Conservation (phyloP, 345 rosid genomes). For the Linum usitatissimum region DNA sequence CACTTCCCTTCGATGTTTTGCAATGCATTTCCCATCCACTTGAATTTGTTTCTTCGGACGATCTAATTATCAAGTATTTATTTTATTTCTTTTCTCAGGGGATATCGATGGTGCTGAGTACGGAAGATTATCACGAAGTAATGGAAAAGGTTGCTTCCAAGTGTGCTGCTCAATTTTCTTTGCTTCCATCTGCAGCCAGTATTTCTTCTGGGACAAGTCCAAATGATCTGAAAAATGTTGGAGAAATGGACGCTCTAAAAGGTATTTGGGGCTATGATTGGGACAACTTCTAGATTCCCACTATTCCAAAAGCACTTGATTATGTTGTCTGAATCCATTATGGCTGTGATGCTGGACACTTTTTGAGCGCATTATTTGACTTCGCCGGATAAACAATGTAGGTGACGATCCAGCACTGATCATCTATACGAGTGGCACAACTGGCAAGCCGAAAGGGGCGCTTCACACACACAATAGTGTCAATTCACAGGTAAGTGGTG, state of each 20-base stretch:
- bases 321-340: neutral
- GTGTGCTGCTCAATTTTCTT: slow-evolving; percentile 50
- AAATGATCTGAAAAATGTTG: slow-evolving; percentile 27
- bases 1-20: neutral
- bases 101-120: slow-evolving; percentile 59
- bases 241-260: slow-evolving; percentile 21
- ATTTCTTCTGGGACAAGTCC: slow-evolving; percentile 23
- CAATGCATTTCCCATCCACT: neutral
- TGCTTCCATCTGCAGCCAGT: slow-evolving; percentile 47
- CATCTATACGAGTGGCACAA: slow-evolving; percentile 94
- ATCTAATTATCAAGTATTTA: neutral
- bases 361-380: slow-evolving; percentile 2
- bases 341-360: neutral
- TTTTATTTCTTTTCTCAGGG: slow-evolving; percentile 36
- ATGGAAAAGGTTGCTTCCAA: slow-evolving; percentile 67
- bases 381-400: slow-evolving; percentile 14
- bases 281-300: slow-evolving; percentile 11
- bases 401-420: slow-evolving; percentile 80
- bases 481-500: slow-evolving; percentile 52
- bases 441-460: slow-evolving; percentile 98
- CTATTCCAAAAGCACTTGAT: too few relatives aligned
- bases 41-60: neutral
- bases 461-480: slow-evolving; percentile 87
- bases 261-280: slow-evolving; percentile 29
- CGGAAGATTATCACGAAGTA: slow-evolving; percentile 54